A percentile compares a stretch with the other conserved stretches of the same genome.
Conservation (phyloP, 2,329 filamentous ascomycete genomes). For the Orbilia ellipsospora region DNA sequence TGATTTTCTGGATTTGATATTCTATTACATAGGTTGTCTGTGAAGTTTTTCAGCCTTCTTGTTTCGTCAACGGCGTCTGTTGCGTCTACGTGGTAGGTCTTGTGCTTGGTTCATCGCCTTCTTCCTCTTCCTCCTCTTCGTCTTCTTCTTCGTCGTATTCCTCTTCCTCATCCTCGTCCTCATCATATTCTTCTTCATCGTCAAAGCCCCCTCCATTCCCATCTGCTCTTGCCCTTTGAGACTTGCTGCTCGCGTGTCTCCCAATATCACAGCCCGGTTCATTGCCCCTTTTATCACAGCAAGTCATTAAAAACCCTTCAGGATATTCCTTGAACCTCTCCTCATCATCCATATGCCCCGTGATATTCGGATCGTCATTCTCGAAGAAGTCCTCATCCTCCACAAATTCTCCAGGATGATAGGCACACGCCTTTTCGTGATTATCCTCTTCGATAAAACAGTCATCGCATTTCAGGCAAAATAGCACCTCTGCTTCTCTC, state of each 20-base stretch:
- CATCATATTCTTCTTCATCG: conserved; percentile 5
- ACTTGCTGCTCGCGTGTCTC: conserved; percentile 13
- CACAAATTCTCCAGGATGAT: conserved; percentile 44
- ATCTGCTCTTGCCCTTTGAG: conserved; percentile 5
- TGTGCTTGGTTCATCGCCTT: conserved; percentile 6
- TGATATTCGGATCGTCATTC: conserved; percentile 26
- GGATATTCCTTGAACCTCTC: conserved; percentile 33
- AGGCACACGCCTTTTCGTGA: conserved; percentile 31
- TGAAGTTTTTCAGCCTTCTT: conserved; percentile 2
- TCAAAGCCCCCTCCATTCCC: not conserved
- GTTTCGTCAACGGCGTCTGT: not conserved
- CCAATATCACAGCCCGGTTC: conserved; percentile 28
- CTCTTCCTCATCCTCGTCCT: conserved; percentile 2
- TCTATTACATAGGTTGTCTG: not conserved
- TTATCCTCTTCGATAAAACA: conserved; percentile 50
- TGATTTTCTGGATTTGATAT: conserved; percentile 25
- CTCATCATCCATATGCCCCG: conserved; percentile 29
- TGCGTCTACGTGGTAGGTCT: not conserved
- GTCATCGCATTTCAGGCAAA: conserved; percentile 41
- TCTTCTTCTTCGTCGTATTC: conserved; percentile 11
- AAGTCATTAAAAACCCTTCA: conserved; percentile 42
- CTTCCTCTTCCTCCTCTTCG: conserved; percentile 9
- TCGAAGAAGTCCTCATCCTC: conserved; percentile 39
- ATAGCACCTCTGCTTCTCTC: conserved; percentile 33
- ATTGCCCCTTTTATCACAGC: conserved; percentile 26